These are phyloP conservation scores for Mycena belliarum DNA, from an alignment of 768 basidiomycete species.

Conservation along the genomic window DNA sequence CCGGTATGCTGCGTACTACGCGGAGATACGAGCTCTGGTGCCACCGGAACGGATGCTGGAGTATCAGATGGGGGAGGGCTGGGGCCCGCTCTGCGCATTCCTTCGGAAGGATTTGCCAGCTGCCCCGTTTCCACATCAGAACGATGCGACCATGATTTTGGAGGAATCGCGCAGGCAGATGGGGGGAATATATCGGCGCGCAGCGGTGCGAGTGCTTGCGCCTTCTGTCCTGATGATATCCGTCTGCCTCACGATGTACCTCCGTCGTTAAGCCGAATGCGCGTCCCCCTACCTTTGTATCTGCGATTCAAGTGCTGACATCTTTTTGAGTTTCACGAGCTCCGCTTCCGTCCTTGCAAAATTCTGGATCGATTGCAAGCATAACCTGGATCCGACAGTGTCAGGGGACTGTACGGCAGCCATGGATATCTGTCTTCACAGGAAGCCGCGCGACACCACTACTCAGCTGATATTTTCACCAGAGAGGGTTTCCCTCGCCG, in stretches of 20 bases:
- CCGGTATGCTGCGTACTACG: conserved; percentile 2
- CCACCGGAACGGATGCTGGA: not conserved
- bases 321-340: no score
- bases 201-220: not conserved
- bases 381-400: no score
- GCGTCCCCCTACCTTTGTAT: no score
- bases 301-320: no score
- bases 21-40: not conserved
- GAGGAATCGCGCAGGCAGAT: conserved; percentile 12
- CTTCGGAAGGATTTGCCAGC: conserved; percentile 9
- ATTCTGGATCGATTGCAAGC: no score
- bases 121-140: conserved; percentile 13
- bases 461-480: no score
- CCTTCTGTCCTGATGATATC: not conserved
- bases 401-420: no score
- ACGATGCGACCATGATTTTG: conserved; percentile 14
- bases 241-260: not conserved
- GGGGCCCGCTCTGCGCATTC: conserved; percentile 13
- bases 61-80: conserved; percentile 13
- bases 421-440: no score
- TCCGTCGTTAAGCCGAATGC: not conserved
- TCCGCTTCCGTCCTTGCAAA: no score
- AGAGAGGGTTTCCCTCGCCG: no score
- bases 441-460: no score
- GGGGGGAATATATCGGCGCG: conserved; percentile 7